A percentile compares a stretch with the other conserved stretches of the same genome.
Conservation (phyloP, 345 rosid species). For the Punica granatum region DNA sequence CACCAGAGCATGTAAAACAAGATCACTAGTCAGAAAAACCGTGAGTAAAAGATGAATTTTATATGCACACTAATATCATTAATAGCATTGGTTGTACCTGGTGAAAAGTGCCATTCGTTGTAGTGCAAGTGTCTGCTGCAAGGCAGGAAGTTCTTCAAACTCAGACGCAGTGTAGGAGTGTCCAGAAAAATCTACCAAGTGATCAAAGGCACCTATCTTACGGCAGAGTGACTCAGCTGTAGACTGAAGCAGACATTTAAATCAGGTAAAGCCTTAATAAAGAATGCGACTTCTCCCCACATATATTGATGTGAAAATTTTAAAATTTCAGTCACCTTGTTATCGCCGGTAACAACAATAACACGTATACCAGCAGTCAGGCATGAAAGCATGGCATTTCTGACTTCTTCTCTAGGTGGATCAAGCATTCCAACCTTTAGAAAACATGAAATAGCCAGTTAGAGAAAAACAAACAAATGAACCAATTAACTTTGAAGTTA, state of each 20-base stretch:
- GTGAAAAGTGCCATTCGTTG: slow-evolving; percentile 88
- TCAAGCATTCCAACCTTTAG: slow-evolving; percentile 97
- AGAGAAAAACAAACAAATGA: slow-evolving; percentile 5
- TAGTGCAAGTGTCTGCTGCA: slow-evolving; percentile 79
- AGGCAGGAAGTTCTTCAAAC: slow-evolving; percentile 87
- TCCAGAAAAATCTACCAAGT: slow-evolving; percentile 69
- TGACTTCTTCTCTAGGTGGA: slow-evolving; percentile 98
- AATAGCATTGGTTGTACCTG: slow-evolving; percentile 32
- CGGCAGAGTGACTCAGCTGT: slow-evolving; percentile 95
- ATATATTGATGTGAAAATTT: slow-evolving; percentile 4
- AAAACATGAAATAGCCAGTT: slow-evolving; percentile 1
- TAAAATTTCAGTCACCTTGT: slow-evolving; percentile 53
- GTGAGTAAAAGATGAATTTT: neutral
- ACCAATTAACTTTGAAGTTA: neutral
- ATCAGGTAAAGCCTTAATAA: slow-evolving; percentile 17
- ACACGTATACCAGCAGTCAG: slow-evolving; percentile 99
- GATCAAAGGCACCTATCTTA: slow-evolving; percentile 96
- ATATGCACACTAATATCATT: neutral
- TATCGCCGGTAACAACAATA: slow-evolving; percentile 98
- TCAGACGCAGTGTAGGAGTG: slow-evolving; percentile 92
- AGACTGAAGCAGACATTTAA: slow-evolving; percentile 46
- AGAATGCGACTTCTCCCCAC: slow-evolving; percentile 5
- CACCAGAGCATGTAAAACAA: neutral
- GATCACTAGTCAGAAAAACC: neutral
- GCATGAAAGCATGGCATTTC: slow-evolving; percentile 91